These are phyloP conservation scores for Diaporthe vaccinii DNA, from an alignment of 2,329 filamentous ascomycete species.

Conservation along the genomic window DNA sequence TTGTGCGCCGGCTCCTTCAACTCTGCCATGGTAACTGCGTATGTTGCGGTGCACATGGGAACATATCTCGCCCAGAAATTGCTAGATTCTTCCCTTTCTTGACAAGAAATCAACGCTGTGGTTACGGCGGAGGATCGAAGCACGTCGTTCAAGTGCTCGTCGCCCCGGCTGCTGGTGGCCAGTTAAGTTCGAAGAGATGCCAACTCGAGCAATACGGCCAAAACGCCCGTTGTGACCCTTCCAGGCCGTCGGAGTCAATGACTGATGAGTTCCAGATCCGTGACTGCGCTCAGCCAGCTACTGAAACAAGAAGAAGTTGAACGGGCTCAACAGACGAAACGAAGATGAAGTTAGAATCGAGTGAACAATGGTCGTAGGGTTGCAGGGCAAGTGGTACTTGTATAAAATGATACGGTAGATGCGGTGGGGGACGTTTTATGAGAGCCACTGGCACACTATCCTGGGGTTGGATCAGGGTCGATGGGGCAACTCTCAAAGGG, in stretches of 20 bases:
- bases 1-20: constrained; percentile 72
- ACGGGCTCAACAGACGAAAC: constrained; percentile 45
- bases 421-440: constrained; percentile 63
- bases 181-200: constrained; percentile 27
- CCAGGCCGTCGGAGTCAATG: constrained; percentile 28
- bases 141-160: constrained; percentile 36
- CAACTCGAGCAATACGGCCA: constrained; percentile 36
- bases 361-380: constrained; percentile 50
- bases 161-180: constrained; percentile 19
- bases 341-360: constrained; percentile 48
- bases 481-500: constrained; percentile 40
- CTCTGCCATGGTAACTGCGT: constrained; percentile 74
- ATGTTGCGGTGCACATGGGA: constrained; percentile 74
- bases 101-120: constrained; percentile 13
- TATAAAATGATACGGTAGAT: constrained; percentile 63
- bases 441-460: constrained; percentile 63
- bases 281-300: constrained; percentile 35
- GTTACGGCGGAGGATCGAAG: constrained; percentile 30
- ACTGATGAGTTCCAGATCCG: constrained; percentile 34
- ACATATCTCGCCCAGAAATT: constrained; percentile 57
- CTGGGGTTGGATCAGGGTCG: constrained; percentile 56
- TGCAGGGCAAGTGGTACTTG: constrained; percentile 63
- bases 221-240: constrained; percentile 31
- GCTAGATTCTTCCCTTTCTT: constrained; percentile 29
- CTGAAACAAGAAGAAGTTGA: constrained; percentile 41